Base-by-base conservation (phyloP, 108 stramenopile species). In the Tribonema minus region DNA sequence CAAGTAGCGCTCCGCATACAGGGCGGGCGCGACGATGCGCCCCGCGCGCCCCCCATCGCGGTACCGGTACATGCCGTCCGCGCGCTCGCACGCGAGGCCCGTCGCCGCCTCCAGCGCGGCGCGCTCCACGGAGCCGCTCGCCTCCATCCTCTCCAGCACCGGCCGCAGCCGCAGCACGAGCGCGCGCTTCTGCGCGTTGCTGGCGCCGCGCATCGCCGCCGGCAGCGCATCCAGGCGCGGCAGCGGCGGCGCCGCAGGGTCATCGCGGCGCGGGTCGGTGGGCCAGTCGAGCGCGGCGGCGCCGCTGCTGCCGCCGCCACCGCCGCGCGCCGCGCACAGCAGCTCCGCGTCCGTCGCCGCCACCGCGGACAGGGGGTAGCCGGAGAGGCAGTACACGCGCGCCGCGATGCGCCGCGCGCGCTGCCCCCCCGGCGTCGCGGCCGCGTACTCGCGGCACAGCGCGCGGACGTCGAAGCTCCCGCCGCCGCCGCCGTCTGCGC, bases 321-420 rank as follows among this genome's bases (percentile, higher is more conserved):
- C 74, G 15, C 74, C 74, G n/a, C 64, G 64, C 28, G 65, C 74
- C 31, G 32, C 39, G 74, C 74, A 75, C 74, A 75, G 65, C 1
- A 75, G 41, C 33, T 61, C 40, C 3, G 74, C 74, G 35, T 75
- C 74, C 9, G 46, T 61, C 29, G 74, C 61, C 23, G 40, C 65
- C 32, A 66, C 62, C n/a, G 74, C 31, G 5, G 27, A 65, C 31
- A 75, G 54, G 41, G 41, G 32, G 54, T 66, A 66, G 25, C 74
- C 74, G 37, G 74, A 66, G 23, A 75, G 74, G 54, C 74, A 64
- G 74, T 66, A 75, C 34, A 75, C 30, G n/a, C 74, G 74, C 35
- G 74, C 74, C 3, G 74, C 74, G 46, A 58, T n/a, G 74, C 74
- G 74, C 33, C 74, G 36, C 27, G 64, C 64, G 41, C 65, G 34